phyloP scores from a whole-genome alignment of 1,284 basidiomycete genomes.

The Melampsora americana region DNA sequence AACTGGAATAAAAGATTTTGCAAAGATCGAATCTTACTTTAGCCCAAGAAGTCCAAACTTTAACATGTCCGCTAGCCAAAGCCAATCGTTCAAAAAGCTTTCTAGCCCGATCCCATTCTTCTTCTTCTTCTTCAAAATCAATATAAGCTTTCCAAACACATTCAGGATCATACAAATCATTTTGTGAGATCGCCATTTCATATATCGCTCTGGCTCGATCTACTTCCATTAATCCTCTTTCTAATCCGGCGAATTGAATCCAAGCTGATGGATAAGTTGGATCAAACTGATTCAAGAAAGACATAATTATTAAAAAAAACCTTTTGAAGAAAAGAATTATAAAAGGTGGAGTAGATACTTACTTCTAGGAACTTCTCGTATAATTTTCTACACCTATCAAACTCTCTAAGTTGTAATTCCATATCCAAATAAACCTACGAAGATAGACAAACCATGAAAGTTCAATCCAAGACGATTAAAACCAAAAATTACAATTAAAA shows the following conservation, averaged over 20 bases:
- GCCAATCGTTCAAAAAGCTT: conserved; percentile 87
- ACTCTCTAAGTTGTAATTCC: conserved; percentile 74
- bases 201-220: conserved; percentile 89
- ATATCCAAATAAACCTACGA: conserved; percentile 89
- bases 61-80: conserved; percentile 84
- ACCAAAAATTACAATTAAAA: neutral
- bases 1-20: no score
- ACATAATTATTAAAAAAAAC: neutral
- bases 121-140: conserved; percentile 92
- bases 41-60: conserved; percentile 58
- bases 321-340: no score
- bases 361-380: conserved; percentile 94
- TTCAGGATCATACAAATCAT: conserved; percentile 94
- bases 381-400: conserved; percentile 83
- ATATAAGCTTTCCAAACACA: conserved; percentile 93
- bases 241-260: conserved; percentile 96
- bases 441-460: neutral
- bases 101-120: conserved; percentile 79
- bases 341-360: conserved; percentile 47
- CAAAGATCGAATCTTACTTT: conserved; percentile 62
- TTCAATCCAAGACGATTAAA: conserved; percentile 56
- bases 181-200: conserved; percentile 87
- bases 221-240: conserved; percentile 85
- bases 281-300: conserved; percentile 64
- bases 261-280: conserved; percentile 84